These are phyloP conservation scores for Salix dunnii DNA, from an alignment of 345 rosid species.

Conservation along the genomic window DNA sequence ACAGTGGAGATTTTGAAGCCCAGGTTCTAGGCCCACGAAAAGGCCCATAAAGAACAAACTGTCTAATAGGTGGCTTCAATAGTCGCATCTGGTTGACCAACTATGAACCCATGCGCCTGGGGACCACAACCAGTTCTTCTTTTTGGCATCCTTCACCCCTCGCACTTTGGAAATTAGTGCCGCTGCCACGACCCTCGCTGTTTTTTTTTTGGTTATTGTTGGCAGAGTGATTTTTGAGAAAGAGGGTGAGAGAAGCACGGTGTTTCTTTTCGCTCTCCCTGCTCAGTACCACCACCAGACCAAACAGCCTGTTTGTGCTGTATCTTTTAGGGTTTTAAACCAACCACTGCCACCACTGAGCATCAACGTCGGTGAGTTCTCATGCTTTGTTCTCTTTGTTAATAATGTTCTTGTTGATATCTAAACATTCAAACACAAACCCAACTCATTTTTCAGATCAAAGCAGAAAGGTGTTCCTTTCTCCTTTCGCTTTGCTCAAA, in stretches of 20 bases:
- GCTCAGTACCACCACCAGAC: background rate
- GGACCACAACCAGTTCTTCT: conserved; percentile 15
- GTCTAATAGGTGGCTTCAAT: background rate
- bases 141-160: conserved; percentile 15
- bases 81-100: conserved; percentile 19
- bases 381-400: background rate
- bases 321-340: background rate
- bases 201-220: background rate
- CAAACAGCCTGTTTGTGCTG: background rate
- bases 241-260: background rate
- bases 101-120: conserved; percentile 6
- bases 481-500: background rate
- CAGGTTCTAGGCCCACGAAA: no score
- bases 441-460: conserved; percentile 13
- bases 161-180: conserved; percentile 2
- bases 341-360: no score
- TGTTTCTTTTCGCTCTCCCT: background rate
- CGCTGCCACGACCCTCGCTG: background rate
- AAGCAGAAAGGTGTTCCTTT: background rate
- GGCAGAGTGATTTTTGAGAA: background rate
- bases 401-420: background rate
- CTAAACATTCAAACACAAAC: conserved; percentile 1
- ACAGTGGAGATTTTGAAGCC: no score
- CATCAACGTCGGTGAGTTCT: conserved; percentile 11
- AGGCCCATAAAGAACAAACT: no score